Evolutionary conservation across 768 basidiomycete genomes (phyloP).

Genomic region (Leccinum variicolor): DNA sequence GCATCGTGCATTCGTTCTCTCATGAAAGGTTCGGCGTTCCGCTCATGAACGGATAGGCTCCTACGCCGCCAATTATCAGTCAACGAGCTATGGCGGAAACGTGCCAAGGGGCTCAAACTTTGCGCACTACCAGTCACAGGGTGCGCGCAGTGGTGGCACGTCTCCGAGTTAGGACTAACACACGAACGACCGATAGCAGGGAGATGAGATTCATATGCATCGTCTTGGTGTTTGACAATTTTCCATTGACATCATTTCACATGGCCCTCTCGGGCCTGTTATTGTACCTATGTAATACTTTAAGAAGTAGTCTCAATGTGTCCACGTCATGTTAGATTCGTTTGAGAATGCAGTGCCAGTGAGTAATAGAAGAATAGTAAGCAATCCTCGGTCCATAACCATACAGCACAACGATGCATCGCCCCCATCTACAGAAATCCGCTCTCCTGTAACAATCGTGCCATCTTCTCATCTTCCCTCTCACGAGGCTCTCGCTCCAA

Average conservation of each 20-base stretch:
- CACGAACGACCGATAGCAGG: not conserved
- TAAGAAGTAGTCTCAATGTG: not conserved
- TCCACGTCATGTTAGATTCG: not conserved
- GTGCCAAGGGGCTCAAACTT: slow-evolving; percentile 5
- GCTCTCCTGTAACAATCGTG: slow-evolving; percentile 80
- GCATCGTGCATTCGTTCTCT: not conserved
- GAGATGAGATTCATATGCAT: not conserved
- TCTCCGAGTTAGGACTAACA: slow-evolving; percentile 1
- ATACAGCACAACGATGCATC: slow-evolving; percentile 20
- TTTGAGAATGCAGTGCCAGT: not conserved
- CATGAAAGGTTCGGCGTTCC: not conserved
- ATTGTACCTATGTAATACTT: not conserved
- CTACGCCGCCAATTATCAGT: slow-evolving; percentile 17
- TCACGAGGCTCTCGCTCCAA: slow-evolving; percentile 90
- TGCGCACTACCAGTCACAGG: slow-evolving; percentile 11
- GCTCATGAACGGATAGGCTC: slow-evolving; percentile 7
- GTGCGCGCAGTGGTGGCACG: not conserved
- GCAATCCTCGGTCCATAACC: slow-evolving; percentile 12
- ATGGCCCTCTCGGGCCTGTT: not conserved
- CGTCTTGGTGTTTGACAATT: not conserved
- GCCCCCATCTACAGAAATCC: slow-evolving; percentile 61
- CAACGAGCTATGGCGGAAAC: slow-evolving; percentile 18
- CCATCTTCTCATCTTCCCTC: slow-evolving; percentile 96
- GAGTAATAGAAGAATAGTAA: slow-evolving; percentile 10
- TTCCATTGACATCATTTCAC: not conserved